These are phyloP conservation scores for Lactarius hatsudake DNA, from an alignment of 768 basidiomycete species.

Conservation along the genomic window DNA sequence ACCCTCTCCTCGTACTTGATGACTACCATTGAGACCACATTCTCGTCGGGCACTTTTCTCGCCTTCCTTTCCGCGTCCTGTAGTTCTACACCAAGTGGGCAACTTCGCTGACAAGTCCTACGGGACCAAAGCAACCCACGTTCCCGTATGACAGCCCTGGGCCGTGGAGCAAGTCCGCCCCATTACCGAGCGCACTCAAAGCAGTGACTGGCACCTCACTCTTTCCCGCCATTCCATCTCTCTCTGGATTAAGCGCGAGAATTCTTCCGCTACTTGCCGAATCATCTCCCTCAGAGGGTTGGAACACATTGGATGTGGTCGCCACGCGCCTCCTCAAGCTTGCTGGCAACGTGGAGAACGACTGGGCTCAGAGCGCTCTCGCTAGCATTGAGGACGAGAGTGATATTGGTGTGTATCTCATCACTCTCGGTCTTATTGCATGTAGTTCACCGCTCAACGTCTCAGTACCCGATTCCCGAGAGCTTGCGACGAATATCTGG, in stretches of 20 bases:
- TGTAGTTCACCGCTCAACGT: background rate
- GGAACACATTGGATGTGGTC: constrained; percentile 30
- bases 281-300: constrained; percentile 29
- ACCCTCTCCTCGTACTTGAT: constrained; percentile 36
- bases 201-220: constrained; percentile 27
- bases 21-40: constrained; percentile 52
- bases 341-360: constrained; percentile 28
- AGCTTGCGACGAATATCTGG: constrained; percentile 57
- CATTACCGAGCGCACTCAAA: constrained; percentile 25
- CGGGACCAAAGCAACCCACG: constrained; percentile 5
- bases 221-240: constrained; percentile 30
- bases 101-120: constrained; percentile 14
- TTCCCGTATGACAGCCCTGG: constrained; percentile 21
- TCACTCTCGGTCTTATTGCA: background rate
- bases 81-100: constrained; percentile 29
- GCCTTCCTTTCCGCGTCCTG: constrained; percentile 39
- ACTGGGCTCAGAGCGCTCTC: constrained; percentile 34
- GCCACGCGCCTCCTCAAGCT: constrained; percentile 28
- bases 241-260: constrained; percentile 29
- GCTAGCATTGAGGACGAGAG: constrained; percentile 32
- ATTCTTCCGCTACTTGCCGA: constrained; percentile 32
- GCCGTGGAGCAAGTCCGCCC: constrained; percentile 17
- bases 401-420: constrained; percentile 30
- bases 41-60: constrained; percentile 56
- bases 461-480: constrained; percentile 45